These are phyloP conservation scores for Parathielavia appendiculata DNA, from an alignment of 495 filamentous ascomycete species.

Conservation along the genomic window DNA sequence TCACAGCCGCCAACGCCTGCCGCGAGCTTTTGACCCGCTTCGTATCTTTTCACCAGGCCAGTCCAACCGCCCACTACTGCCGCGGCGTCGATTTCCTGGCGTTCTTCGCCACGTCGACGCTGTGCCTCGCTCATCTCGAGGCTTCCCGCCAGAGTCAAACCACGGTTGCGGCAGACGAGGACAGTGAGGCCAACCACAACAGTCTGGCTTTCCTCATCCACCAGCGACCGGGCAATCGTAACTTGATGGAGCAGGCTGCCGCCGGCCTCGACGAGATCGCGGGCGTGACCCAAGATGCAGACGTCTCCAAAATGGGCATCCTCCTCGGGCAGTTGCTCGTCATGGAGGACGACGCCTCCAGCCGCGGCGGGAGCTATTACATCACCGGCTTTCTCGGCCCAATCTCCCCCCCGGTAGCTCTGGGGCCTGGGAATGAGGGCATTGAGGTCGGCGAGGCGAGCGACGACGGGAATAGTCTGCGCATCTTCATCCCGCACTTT, in stretches of 20 bases:
- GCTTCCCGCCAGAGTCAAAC: constrained; percentile 22
- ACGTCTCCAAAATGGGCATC: constrained; percentile 2
- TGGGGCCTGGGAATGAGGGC: not conserved
- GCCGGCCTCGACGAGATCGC: constrained; percentile 31
- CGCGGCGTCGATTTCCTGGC: constrained; percentile 39
- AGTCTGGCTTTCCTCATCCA: constrained; percentile 31
- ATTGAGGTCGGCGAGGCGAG: not conserved
- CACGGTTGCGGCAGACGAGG: no score
- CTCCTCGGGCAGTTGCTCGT: constrained; percentile 23
- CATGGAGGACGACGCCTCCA: constrained; percentile 24
- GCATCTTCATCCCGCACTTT: constrained; percentile 25
- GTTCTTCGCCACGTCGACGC: constrained; percentile 32
- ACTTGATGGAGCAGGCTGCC: constrained; percentile 39
- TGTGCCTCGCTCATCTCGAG: constrained; percentile 35
- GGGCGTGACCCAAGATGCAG: not conserved
- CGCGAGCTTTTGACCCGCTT: constrained; percentile 38
- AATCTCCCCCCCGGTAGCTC: not conserved
- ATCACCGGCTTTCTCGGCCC: not conserved
- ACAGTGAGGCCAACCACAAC: constrained; percentile 16
- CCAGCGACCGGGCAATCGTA: constrained; percentile 41
- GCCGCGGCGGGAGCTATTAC: not conserved
- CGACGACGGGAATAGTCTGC: constrained; percentile 8
- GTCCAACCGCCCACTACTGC: constrained; percentile 27
- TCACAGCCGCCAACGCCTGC: constrained; percentile 35
- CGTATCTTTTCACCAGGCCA: constrained; percentile 31